Conservation (phyloP, 2,329 filamentous ascomycete species). For the Teratosphaeriaceae sp. region DNA sequence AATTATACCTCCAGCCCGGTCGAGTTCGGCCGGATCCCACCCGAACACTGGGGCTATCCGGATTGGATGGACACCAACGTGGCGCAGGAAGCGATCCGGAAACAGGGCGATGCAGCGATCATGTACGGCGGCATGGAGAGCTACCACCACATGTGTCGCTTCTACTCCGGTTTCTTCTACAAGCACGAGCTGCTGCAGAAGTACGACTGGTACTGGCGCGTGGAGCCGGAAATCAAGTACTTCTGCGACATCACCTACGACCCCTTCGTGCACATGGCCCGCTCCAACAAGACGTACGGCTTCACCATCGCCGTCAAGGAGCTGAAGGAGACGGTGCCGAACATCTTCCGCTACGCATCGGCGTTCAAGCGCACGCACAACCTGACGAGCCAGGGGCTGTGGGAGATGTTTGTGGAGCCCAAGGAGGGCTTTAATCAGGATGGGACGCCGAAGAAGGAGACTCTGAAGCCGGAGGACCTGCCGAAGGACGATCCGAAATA, state of each 20-base stretch:
- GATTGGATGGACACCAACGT: slow-evolving; percentile 95
- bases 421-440: slow-evolving; percentile 52
- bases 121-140: slow-evolving; percentile 99
- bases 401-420: slow-evolving; percentile 97
- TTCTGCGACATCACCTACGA: slow-evolving; percentile 99
- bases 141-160: slow-evolving; percentile 98
- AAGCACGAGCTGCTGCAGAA: slow-evolving; percentile 91
- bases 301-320: slow-evolving; percentile 99
- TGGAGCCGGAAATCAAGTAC: slow-evolving; percentile 99
- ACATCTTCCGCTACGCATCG: slow-evolving; percentile 98
- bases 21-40: slow-evolving; percentile 90
- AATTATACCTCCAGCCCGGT: slow-evolving; percentile 86
- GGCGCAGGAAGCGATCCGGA: slow-evolving; percentile 89
- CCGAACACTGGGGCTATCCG: slow-evolving; percentile 91
- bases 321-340: slow-evolving; percentile 92
- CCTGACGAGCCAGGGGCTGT: slow-evolving; percentile 81
- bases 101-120: slow-evolving; percentile 93
- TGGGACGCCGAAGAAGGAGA: slow-evolving; percentile 43
- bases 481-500: slow-evolving; percentile 51
- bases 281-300: slow-evolving; percentile 93
- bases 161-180: slow-evolving; percentile 99
- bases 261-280: slow-evolving; percentile 91
- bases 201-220: slow-evolving; percentile 99
- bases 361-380: slow-evolving; percentile 94
- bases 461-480: slow-evolving; percentile 30